A percentile compares a stretch with the other conserved stretches of the same genome.
Conservation (phyloP, 345 rosid species). For the Corymbia maculata region DNA sequence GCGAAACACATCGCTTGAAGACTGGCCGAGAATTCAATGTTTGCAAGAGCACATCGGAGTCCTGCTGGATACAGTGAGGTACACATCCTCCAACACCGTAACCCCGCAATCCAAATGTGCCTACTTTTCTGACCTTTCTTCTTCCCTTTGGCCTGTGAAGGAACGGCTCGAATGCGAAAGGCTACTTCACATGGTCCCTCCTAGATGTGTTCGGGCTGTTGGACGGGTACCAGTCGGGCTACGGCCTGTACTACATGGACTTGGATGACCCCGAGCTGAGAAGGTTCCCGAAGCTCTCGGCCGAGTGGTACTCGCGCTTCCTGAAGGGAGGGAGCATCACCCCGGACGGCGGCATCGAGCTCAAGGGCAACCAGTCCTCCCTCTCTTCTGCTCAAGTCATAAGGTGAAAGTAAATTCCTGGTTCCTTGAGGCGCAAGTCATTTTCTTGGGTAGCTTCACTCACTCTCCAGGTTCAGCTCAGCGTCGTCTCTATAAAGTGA, state of each 20-base stretch:
- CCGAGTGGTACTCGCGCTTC: constrained; percentile 5
- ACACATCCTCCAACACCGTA: not conserved
- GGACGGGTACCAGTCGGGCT: constrained; percentile 1
- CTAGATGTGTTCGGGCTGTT: constrained; percentile 6
- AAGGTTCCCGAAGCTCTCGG: constrained; percentile 3
- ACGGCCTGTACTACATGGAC: constrained; percentile 6
- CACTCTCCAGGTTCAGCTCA: not conserved
- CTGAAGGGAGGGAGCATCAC: not conserved
- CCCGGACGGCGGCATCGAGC: not conserved
- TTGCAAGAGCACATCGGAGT: constrained; percentile 1
- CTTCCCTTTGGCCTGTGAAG: not conserved
- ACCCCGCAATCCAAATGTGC: not conserved
- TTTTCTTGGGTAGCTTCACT: not conserved
- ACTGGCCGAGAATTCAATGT: constrained; percentile 1
- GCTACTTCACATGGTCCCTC: constrained; percentile 11
- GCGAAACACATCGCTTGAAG: constrained; percentile 2
- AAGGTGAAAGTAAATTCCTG: not conserved
- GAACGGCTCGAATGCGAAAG: constrained; percentile 4
- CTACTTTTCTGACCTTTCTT: not conserved
- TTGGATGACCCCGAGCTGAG: constrained; percentile 5
- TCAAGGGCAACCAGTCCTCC: not conserved
- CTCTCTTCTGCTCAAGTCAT: not conserved
- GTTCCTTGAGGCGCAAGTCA: not conserved
- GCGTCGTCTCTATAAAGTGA: too few species aligned
- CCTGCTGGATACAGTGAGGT: constrained; percentile 1